Conservation (phyloP, 2,329 filamentous ascomycete genomes). For the Domatiomyces catenatus region DNA sequence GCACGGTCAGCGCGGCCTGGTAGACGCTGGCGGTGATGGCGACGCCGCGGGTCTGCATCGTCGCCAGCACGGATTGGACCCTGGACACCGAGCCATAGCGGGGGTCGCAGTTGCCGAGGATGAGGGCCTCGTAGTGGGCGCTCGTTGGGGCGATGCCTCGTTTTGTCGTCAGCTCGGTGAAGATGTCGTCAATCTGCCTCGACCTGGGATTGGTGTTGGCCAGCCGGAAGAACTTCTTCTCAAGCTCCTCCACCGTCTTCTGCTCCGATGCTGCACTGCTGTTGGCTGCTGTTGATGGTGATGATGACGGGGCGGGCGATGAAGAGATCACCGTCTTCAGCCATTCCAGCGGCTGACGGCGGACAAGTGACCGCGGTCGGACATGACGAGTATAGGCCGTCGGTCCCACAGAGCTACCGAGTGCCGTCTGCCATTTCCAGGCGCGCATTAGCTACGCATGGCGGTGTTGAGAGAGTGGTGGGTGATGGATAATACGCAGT, state of each 20-base stretch:
- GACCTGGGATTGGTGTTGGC: slow-evolving; percentile 7
- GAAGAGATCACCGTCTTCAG: neutral
- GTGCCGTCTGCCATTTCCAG: neutral
- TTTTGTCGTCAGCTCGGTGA: slow-evolving; percentile 25
- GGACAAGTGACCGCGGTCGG: neutral
- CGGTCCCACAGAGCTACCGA: neutral
- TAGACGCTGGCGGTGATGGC: slow-evolving; percentile 51
- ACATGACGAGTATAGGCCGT: neutral
- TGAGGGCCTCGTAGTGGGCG: slow-evolving; percentile 53
- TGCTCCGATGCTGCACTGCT: neutral
- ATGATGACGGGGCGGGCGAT: neutral
- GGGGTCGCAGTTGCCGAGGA: slow-evolving; percentile 53
- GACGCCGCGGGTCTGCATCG: slow-evolving; percentile 52
- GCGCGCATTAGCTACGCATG: neutral
- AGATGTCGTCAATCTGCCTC: slow-evolving; percentile 13
- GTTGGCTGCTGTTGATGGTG: neutral
- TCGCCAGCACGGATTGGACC: slow-evolving; percentile 49
- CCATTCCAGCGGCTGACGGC: neutral
- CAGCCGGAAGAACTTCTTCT: slow-evolving; percentile 10
- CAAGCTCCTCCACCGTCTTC: slow-evolving; percentile 8
- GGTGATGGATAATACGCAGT: too few relatives aligned
- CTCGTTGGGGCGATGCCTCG: slow-evolving; percentile 23
- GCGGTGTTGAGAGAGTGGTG: neutral
- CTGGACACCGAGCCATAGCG: slow-evolving; percentile 49
- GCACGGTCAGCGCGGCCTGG: slow-evolving; percentile 55